A percentile compares a stretch with the other conserved stretches of the same genome.
Evolutionary conservation across 768 basidiomycete species (phyloP).

Genomic region (Lactarius sanguifluus): DNA sequence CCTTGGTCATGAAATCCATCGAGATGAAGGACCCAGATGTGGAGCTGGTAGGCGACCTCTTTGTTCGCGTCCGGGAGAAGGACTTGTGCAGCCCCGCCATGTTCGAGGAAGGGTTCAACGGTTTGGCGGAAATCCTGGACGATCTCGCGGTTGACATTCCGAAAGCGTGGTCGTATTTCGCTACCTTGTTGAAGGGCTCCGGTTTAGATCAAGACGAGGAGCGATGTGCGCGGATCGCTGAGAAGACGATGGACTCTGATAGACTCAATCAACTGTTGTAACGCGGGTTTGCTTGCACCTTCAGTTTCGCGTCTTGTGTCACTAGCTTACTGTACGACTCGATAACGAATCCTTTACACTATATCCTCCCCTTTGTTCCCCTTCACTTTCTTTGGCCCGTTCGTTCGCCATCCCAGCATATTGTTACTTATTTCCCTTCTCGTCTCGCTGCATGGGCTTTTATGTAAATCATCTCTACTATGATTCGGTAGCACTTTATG

Average conservation of each 20-base stretch:
- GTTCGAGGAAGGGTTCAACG: slow-evolving; percentile 74
- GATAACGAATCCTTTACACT: slow-evolving; percentile 23
- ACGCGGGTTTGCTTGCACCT: slow-evolving; percentile 16
- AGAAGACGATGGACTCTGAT: slow-evolving; percentile 60
- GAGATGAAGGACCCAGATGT: slow-evolving; percentile 83
- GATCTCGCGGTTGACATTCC: slow-evolving; percentile 91
- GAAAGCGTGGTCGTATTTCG: slow-evolving; percentile 75
- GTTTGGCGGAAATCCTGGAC: slow-evolving; percentile 74
- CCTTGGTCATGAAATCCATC: slow-evolving; percentile 69
- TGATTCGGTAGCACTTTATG: slow-evolving; percentile 11
- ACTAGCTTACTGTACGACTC: slow-evolving; percentile 28
- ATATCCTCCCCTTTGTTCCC: slow-evolving; percentile 24
- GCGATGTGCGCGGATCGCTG: slow-evolving; percentile 52
- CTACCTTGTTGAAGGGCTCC: slow-evolving; percentile 69
- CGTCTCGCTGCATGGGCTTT: slow-evolving; percentile 15
- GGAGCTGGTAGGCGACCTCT: slow-evolving; percentile 72
- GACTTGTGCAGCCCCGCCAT: slow-evolving; percentile 54
- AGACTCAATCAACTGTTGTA: slow-evolving; percentile 46
- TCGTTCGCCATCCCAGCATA: slow-evolving; percentile 19
- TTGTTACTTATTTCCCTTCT: slow-evolving; percentile 15
- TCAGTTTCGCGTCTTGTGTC: slow-evolving; percentile 17
- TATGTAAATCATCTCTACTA: slow-evolving; percentile 16
- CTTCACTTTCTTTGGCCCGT: slow-evolving; percentile 24
- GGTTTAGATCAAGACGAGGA: slow-evolving; percentile 59
- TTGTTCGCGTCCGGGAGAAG: slow-evolving; percentile 60